Percentiles rank a stretch among this genome's conserved stretches.
These are phyloP conservation scores for Quercus variabilis DNA, from an alignment of 306 rosid genomes.

Conservation along the genomic window DNA sequence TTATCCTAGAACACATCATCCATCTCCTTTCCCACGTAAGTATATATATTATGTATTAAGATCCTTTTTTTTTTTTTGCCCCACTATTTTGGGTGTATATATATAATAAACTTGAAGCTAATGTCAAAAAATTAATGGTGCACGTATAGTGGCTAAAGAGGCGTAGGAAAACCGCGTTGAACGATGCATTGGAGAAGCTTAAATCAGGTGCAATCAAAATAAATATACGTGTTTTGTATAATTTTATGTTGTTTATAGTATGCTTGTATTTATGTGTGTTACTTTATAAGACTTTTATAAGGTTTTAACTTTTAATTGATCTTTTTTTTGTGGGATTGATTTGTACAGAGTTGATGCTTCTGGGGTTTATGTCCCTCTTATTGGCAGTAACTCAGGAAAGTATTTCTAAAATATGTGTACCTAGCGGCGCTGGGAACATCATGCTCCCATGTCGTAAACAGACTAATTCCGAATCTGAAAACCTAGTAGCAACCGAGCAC, in stretches of 20 bases:
- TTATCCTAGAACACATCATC: slow-evolving; percentile 21
- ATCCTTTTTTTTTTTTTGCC: not conserved
- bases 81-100: not conserved
- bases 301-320: not conserved
- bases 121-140: not conserved
- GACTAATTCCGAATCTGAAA: not conserved
- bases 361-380: slow-evolving; percentile 41
- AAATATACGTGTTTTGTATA: not conserved
- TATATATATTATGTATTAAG: not conserved
- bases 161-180: slow-evolving; percentile 18
- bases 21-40: slow-evolving; percentile 23
- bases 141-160: slow-evolving; percentile 26
- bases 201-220: slow-evolving; percentile 24
- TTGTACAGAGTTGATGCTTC: slow-evolving; percentile 34
- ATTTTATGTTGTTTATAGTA: not conserved
- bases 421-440: slow-evolving; percentile 13
- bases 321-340: not conserved
- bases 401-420: slow-evolving; percentile 36
- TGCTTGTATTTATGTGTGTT: no score
- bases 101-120: not conserved
- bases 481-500: not conserved
- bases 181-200: slow-evolving; percentile 33
- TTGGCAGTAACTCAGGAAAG: slow-evolving; percentile 23
- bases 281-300: not conserved
- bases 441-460: slow-evolving; percentile 38